Evolutionary conservation across 306 rosid species (phyloP).

Genomic region (Cicer pinnatifidum): DNA sequence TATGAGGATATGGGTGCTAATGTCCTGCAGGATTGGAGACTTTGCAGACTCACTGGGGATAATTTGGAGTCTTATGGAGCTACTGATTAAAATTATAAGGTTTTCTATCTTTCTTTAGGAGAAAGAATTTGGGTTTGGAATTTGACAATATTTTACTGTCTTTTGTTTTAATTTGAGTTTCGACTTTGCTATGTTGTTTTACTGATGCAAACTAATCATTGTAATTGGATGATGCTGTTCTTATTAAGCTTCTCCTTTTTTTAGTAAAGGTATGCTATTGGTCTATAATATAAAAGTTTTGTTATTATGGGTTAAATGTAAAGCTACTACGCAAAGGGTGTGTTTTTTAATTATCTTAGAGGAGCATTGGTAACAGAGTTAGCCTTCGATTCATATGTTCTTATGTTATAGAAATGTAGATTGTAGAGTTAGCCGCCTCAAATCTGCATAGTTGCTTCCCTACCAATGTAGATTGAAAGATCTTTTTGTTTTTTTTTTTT

Average conservation of each 20-base stretch:
- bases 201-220: not conserved
- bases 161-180: slow-evolving; percentile 17
- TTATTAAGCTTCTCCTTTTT: not conserved
- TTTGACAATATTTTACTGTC: not conserved
- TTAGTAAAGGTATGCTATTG: not conserved
- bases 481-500: too few relatives aligned
- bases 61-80: slow-evolving; percentile 62
- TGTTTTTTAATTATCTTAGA: not conserved
- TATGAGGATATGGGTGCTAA: slow-evolving; percentile 85
- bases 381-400: not conserved
- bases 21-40: slow-evolving; percentile 76
- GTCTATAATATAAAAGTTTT: not conserved
- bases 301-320: not conserved
- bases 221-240: not conserved
- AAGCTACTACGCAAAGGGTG: not conserved
- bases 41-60: slow-evolving; percentile 80
- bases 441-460: not conserved
- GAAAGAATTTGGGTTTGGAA: slow-evolving; percentile 3
- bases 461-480: not conserved
- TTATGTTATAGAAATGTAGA: not conserved
- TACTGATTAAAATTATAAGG: slow-evolving; percentile 20
- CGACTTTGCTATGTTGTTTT: not conserved
- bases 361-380: not conserved
- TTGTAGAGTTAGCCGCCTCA: not conserved
- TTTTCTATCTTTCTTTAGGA: not conserved